A percentile compares a stretch with the other conserved stretches of the same genome.
phyloP scores from a whole-genome alignment of 139 green algal genomes.

The Raphidocelis subcapitata region DNA sequence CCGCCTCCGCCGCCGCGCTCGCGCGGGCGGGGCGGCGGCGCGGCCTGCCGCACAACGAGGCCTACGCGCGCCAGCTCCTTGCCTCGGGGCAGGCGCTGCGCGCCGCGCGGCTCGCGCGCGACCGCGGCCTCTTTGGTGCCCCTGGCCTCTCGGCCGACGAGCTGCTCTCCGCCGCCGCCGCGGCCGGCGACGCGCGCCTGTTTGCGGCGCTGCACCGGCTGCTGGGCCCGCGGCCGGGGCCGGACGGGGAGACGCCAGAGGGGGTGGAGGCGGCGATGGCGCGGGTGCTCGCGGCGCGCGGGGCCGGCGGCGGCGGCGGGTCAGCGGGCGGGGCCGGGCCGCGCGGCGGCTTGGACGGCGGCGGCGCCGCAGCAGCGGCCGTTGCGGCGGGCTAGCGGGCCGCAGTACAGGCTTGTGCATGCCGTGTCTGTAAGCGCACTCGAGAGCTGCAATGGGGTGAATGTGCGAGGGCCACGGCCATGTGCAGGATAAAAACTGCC shows the following conservation, averaged over 20 bases:
- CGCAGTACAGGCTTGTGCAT: too few species aligned
- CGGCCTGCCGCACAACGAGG: neutral
- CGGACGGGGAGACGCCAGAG: neutral
- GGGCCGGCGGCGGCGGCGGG: too few species aligned
- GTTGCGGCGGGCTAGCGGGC: too few species aligned
- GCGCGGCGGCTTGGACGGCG: too few species aligned
- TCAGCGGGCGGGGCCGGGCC: too few species aligned
- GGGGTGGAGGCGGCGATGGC: neutral
- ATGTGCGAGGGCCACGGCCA: too few species aligned
- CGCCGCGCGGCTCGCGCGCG: constrained; percentile 26
- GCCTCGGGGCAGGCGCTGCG: constrained; percentile 28
- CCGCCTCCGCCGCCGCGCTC: neutral
- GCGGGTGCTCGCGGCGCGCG: too few species aligned
- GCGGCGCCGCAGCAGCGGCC: too few species aligned
- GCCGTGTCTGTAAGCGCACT: too few species aligned
- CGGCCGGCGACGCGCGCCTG: constrained; percentile 23
- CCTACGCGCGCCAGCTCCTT: constrained; percentile 34
- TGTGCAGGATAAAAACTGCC: too few species aligned
- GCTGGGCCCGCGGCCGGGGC: constrained; percentile 11
- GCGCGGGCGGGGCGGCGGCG: neutral
- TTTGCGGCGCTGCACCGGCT: constrained; percentile 35
- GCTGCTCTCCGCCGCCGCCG: constrained; percentile 40
- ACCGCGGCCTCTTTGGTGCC: constrained; percentile 19
- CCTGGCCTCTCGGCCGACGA: constrained; percentile 9
- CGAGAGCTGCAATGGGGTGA: too few species aligned